Percentiles rank a stretch among this genome's conserved stretches.
Conservation (phyloP, 2,329 filamentous ascomycete species). For the Incumbomyces delicatus region DNA sequence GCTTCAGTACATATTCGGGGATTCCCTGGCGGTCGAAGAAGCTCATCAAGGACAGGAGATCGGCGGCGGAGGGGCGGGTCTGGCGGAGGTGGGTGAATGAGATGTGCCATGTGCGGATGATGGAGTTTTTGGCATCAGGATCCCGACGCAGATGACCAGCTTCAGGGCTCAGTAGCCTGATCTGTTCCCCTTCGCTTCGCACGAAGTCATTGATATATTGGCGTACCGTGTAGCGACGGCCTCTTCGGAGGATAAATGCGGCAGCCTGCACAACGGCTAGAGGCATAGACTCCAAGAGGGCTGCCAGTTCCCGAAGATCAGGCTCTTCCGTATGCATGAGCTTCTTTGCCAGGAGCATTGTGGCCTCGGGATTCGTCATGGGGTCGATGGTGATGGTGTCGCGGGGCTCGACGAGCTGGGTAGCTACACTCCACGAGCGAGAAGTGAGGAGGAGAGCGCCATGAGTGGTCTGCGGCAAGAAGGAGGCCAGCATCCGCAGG, state of each 20-base stretch:
- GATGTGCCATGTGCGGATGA: too few relatives aligned
- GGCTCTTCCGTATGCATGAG: too few relatives aligned
- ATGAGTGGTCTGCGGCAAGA: conserved; percentile 14
- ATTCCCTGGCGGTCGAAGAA: conserved; percentile 17
- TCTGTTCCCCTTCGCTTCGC: too few relatives aligned
- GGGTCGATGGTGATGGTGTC: conserved; percentile 18
- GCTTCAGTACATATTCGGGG: conserved; percentile 8
- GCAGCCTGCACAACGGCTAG: conserved; percentile 26
- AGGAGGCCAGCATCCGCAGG: conserved; percentile 7
- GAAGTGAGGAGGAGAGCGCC: conserved; percentile 26
- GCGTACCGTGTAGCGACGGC: too few relatives aligned
- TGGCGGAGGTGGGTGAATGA: conserved; percentile 20
- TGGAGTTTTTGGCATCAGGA: too few relatives aligned
- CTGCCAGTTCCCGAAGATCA: conserved; percentile 13
- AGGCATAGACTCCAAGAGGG: conserved; percentile 23
- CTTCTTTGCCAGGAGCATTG: too few relatives aligned
- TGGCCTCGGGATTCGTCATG: too few relatives aligned
- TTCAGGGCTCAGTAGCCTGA: too few relatives aligned
- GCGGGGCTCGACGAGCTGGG: conserved; percentile 14
- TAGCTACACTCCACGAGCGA: conserved; percentile 16
- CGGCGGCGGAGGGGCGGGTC: conserved; percentile 12
- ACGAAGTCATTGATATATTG: too few relatives aligned
- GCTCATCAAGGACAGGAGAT: conserved; percentile 17
- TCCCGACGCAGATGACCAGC: too few relatives aligned
- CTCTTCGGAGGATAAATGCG: conserved; percentile 27